Evolutionary conservation across 1,284 basidiomycete species (phyloP).

Genomic region (Phlebopus sp.): DNA sequence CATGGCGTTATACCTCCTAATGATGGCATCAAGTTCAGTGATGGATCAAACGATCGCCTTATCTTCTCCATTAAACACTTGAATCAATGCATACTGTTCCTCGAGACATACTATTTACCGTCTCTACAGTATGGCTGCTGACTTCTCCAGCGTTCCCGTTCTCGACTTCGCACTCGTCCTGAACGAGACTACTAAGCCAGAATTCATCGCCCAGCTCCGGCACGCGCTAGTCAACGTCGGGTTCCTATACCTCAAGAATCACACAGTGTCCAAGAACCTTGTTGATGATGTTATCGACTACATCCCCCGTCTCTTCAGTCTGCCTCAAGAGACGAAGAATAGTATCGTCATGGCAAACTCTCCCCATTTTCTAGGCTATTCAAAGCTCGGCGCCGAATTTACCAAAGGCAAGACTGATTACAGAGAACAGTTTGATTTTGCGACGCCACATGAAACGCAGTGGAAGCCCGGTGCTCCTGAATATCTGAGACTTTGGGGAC

Average conservation of each 20-base stretch:
- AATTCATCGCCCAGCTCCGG: constrained; percentile 47
- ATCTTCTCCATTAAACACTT: background rate
- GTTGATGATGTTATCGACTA: constrained; percentile 30
- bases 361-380: constrained; percentile 41
- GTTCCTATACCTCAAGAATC: constrained; percentile 50
- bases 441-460: constrained; percentile 32
- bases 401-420: constrained; percentile 37
- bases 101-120: no score
- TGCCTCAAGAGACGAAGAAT: constrained; percentile 37
- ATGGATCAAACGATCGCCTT: no score
- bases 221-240: constrained; percentile 53
- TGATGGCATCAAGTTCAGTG: constrained; percentile 11
- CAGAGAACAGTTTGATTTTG: constrained; percentile 44
- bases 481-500: constrained; percentile 39
- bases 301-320: constrained; percentile 36
- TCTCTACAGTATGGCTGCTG: constrained; percentile 23
- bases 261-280: constrained; percentile 36
- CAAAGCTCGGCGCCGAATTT: constrained; percentile 35
- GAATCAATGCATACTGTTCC: no score
- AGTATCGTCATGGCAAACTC: constrained; percentile 38
- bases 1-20: constrained; percentile 21
- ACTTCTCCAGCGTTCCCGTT: constrained; percentile 31
- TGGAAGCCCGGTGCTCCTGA: constrained; percentile 39
- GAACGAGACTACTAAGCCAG: constrained; percentile 26
- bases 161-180: constrained; percentile 30